Conservation (phyloP, 1,284 basidiomycete genomes). For the Rhodotorula sp. region DNA sequence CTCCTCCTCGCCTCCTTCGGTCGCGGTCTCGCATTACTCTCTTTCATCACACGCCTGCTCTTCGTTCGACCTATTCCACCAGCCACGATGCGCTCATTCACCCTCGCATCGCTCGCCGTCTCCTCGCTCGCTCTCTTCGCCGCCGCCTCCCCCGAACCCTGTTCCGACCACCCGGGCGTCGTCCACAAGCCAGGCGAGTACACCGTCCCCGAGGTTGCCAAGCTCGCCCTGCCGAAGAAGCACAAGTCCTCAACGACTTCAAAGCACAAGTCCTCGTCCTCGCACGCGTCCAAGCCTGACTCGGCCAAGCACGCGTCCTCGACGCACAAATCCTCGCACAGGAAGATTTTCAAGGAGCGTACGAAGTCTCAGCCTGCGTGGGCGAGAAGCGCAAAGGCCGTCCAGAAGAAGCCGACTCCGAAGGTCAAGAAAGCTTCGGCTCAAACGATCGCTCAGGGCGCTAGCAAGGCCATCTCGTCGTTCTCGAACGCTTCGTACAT, state of each 20-base stretch:
- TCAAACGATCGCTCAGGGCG: conserved; percentile 34
- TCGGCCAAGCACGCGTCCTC: not conserved
- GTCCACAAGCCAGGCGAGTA: conserved; percentile 16
- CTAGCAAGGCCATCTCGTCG: conserved; percentile 29
- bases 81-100: conserved; percentile 12
- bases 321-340: not conserved
- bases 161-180: conserved; percentile 33
- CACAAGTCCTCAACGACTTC: not conserved
- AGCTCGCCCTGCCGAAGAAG: conserved; percentile 10
- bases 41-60: not conserved
- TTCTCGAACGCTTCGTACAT: conserved; percentile 30
- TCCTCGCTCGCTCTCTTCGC: conserved; percentile 23
- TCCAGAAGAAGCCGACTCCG: conserved; percentile 22
- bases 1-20: no score
- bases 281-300: not conserved
- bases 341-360: not conserved
- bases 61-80: not conserved
- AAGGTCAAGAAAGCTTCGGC: conserved; percentile 32
- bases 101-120: conserved; percentile 13
- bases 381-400: conserved; percentile 8
- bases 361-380: not conserved
- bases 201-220: conserved; percentile 20
- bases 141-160: conserved; percentile 25
- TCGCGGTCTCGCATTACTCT: not conserved
- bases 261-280: not conserved